Conservation (phyloP, 148 eudicot species). For the Cornus controversa region DNA sequence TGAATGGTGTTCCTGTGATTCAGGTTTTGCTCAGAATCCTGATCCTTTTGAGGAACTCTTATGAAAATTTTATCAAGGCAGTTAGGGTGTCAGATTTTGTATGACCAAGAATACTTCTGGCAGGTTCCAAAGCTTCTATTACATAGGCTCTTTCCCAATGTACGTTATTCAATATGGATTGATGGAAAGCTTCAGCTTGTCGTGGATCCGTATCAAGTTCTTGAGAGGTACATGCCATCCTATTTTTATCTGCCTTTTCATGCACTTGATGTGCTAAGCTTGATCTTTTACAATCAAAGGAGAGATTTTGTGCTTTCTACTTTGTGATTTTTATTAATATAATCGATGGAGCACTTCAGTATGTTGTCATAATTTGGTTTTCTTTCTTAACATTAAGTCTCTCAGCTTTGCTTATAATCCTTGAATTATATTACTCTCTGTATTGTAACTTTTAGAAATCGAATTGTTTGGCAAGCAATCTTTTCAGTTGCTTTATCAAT, state of each 20-base stretch:
- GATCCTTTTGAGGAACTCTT: not conserved
- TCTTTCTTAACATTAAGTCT: not conserved
- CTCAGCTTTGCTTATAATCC: conserved; percentile 4
- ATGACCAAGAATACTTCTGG: conserved; percentile 16
- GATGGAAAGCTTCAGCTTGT: conserved; percentile 95
- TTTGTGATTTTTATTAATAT: not conserved
- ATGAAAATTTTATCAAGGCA: not conserved
- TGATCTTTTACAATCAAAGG: not conserved
- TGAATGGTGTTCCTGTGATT: not conserved
- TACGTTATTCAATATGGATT: conserved; percentile 79
- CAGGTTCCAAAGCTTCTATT: conserved; percentile 89
- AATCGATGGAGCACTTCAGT: not conserved
- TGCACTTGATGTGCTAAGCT: not conserved
- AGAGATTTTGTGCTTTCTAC: not conserved
- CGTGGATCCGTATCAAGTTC: conserved; percentile 76
- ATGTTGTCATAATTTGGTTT: not conserved
- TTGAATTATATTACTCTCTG: not conserved
- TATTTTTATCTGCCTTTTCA: not conserved
- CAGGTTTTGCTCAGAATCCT: not conserved
- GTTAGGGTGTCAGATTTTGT: not conserved
- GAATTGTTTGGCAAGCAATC: not conserved
- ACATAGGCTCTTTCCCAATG: conserved; percentile 84
- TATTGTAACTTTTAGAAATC: conserved; percentile 1
- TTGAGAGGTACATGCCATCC: conserved; percentile 59
- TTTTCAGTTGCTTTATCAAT: not conserved